Conservation (phyloP, 1,139 yeast genomes). For the Diutina neorugosa region DNA sequence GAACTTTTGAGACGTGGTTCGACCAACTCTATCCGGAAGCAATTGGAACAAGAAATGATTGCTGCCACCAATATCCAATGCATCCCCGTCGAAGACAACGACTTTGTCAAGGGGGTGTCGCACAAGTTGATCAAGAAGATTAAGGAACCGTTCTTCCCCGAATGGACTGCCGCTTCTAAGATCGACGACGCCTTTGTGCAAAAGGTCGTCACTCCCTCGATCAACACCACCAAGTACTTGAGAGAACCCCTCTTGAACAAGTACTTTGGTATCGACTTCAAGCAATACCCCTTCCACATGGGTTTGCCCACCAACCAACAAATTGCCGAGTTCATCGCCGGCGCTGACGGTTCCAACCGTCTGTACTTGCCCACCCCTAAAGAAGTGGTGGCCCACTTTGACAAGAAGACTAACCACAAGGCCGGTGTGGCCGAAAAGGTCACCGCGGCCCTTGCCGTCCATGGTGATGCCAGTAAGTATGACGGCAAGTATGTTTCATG, state of each 20-base stretch:
- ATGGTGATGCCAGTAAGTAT: constrained; percentile 46
- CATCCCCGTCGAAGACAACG: constrained; percentile 40
- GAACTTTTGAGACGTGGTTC: constrained; percentile 58
- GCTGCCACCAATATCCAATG: constrained; percentile 69
- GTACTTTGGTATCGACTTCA: constrained; percentile 41
- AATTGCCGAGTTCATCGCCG: constrained; percentile 47
- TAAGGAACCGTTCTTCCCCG: constrained; percentile 36
- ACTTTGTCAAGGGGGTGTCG: constrained; percentile 66
- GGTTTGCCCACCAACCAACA: constrained; percentile 68
- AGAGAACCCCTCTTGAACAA: constrained; percentile 28
- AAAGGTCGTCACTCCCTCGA: constrained; percentile 14
- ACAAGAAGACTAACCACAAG: constrained; percentile 35
- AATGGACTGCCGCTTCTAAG: constrained; percentile 27
- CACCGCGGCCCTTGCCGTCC: constrained; percentile 41
- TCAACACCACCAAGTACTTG: constrained; percentile 19
- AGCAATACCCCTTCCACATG: constrained; percentile 59
- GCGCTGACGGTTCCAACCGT: constrained; percentile 50
- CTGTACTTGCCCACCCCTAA: constrained; percentile 53
- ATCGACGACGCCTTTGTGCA: constrained; percentile 14
- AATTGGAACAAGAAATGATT: constrained; percentile 62
- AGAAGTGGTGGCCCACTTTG: constrained; percentile 56
- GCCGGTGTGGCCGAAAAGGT: constrained; percentile 54
- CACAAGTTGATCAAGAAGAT: constrained; percentile 59
- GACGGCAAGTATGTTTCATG: constrained; percentile 53
- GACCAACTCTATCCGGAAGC: constrained; percentile 46